Evolutionary conservation across 1,139 yeast genomes (phyloP), one percentile per base, ranked within the genome.

Genomic region (Yamadazyma aaseri): DNA sequence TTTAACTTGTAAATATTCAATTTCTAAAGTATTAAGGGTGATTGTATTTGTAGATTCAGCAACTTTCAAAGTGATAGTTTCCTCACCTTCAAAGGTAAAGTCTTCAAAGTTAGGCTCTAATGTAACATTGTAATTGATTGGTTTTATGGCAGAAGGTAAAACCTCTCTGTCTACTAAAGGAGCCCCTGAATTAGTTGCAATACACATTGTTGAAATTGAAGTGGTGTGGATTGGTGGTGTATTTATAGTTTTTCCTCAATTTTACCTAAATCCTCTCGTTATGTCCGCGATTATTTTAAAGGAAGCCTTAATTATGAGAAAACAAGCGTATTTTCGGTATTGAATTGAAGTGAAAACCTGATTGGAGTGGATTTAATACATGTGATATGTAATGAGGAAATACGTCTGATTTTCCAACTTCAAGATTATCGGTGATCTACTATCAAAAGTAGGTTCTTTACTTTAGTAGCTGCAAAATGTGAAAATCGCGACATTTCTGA

Each of bases 71-170:
- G 79, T 81, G 50, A 86, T 81, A 39, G 69, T 69, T 39, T 79
- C 84, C 24, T 62, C 60, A 46, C 95, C 96, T 30, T 69, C 65
- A 52, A 79, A 87, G 42, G 78, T 82, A 71, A 83, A 86, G 32
- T 77, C 76, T 36, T 71, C 73, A 47, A 86, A 78, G 49, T 79
- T 69, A 25, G 96, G 95, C 51, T 85, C 92, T 47, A 87, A 65
- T 28, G 77, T 72, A 45, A 86, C 62, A 44, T 76, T 75, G 56
- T 86, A 86, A 58, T 83, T 86, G 41, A 70, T 51, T 29, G 95
- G 95, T 44, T 72, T 78, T 45, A 85, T 87, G 49, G 81, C 76
- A 29, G 75, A 66, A 32, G 95, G 95, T 44, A 86, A 73, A 22
- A 84, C 74, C 56, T 83, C 85, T 52, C 87, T 74, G 31, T 69